Percentiles rank a stretch among this genome's conserved stretches.
phyloP scores from a whole-genome alignment of 2,329 filamentous ascomycete species.

The Cladobotryum protrusum region DNA sequence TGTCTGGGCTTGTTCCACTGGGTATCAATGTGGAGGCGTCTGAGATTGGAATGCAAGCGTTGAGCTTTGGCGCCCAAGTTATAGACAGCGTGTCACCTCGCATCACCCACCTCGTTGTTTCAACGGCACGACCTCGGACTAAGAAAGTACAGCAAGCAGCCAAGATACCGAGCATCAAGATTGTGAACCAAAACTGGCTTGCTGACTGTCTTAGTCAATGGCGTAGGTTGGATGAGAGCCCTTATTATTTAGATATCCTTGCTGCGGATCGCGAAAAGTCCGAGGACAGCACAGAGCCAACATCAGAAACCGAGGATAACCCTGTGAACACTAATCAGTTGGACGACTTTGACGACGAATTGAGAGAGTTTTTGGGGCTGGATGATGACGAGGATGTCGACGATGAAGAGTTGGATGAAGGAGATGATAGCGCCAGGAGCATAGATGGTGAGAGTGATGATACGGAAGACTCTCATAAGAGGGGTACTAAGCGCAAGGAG shows the following conservation, averaged over 20 bases:
- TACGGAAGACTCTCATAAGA: slow-evolving; percentile 19
- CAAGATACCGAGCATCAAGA: slow-evolving; percentile 72
- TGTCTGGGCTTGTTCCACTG: slow-evolving; percentile 84
- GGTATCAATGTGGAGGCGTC: slow-evolving; percentile 72
- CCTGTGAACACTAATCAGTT: slow-evolving; percentile 36
- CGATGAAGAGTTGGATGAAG: slow-evolving; percentile 20
- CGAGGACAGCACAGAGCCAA: slow-evolving; percentile 27
- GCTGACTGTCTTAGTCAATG: slow-evolving; percentile 78
- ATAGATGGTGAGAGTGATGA: slow-evolving; percentile 24
- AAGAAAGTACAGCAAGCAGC: slow-evolving; percentile 87
- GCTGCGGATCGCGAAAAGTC: slow-evolving; percentile 52
- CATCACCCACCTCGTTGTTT: slow-evolving; percentile 70
- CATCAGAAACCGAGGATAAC: slow-evolving; percentile 26
- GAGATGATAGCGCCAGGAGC: slow-evolving; percentile 15
- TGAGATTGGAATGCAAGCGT: slow-evolving; percentile 82
- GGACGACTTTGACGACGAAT: slow-evolving; percentile 59
- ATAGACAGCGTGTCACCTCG: slow-evolving; percentile 51
- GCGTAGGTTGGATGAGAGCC: slow-evolving; percentile 70
- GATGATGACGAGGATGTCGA: slow-evolving; percentile 46
- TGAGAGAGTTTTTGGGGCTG: slow-evolving; percentile 64
- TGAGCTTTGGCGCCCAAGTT: slow-evolving; percentile 72
- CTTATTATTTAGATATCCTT: slow-evolving; percentile 71
- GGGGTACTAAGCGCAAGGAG: slow-evolving; percentile 29
- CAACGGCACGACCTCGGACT: slow-evolving; percentile 66
- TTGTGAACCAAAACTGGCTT: slow-evolving; percentile 89